A percentile compares a stretch with the other conserved stretches of the same genome.
These are phyloP conservation scores for Triticum aestivum DNA, from an alignment of 176 grass and related monocot genomes.

Conservation along the genomic window IWGSC_CS_RefSeq_v2.1 NC_057802.1:383974618-383975117, in stretches of 20 bases:
- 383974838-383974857: background rate
- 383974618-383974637: background rate
- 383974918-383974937: conserved; percentile 35
- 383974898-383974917: conserved; percentile 41
- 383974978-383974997: background rate
- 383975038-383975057: conserved; percentile 45
- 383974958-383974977: conserved; percentile 7
- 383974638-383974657: conserved; percentile 6
- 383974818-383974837: background rate
- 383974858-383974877: background rate
- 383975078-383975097: conserved; percentile 64
- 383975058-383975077: conserved; percentile 31
- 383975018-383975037: conserved; percentile 26
- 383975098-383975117: conserved; percentile 65
- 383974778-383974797: background rate
- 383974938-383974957: conserved; percentile 28
- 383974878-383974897: conserved; percentile 38
- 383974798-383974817: background rate
- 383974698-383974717: background rate
- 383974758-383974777: background rate
- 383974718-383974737: background rate
- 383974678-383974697: background rate
- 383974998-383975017: conserved; percentile 13
- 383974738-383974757: background rate
- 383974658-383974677: background rate